Percentiles rank a stretch among this genome's conserved stretches.
Conservation (phyloP, 2,329 filamentous ascomycete genomes). For the Aspergillus novofumigatus region DNA sequence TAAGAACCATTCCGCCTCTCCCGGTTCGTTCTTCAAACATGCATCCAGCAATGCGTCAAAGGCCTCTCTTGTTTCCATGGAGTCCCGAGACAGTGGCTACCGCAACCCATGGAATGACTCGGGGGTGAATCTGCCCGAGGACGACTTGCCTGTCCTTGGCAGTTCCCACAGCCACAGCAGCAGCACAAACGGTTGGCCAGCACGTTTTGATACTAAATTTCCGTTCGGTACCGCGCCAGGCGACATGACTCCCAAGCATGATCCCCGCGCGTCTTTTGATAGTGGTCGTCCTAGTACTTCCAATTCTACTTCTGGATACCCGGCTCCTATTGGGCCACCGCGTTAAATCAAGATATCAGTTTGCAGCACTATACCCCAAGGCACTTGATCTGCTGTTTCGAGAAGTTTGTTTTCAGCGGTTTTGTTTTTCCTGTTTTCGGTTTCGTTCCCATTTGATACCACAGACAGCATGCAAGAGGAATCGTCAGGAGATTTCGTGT, state of each 20-base stretch:
- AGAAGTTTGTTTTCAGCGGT: slow-evolving; percentile 18
- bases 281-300: slow-evolving; percentile 90
- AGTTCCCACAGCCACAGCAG: slow-evolving; percentile 61
- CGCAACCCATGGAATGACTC: slow-evolving; percentile 98
- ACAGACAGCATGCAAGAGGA: slow-evolving; percentile 18
- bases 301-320: slow-evolving; percentile 97
- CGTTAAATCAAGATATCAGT: slow-evolving; percentile 62
- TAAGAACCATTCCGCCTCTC: slow-evolving; percentile 87
- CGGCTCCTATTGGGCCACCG: slow-evolving; percentile 84
- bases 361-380: slow-evolving; percentile 45
- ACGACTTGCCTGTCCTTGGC: slow-evolving; percentile 58
- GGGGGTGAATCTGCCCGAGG: slow-evolving; percentile 87
- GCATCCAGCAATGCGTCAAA: slow-evolving; percentile 87
- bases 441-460: slow-evolving; percentile 35
- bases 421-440: slow-evolving; percentile 41
- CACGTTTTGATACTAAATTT: slow-evolving; percentile 60
- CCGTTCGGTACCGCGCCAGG: slow-evolving; percentile 63
- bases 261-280: slow-evolving; percentile 78
- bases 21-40: slow-evolving; percentile 85
- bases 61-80: slow-evolving; percentile 91
- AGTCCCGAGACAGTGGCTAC: slow-evolving; percentile 91
- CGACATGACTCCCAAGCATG: slow-evolving; percentile 79
- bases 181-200: slow-evolving; percentile 47
- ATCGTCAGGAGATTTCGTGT: slow-evolving; percentile 4
- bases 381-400: slow-evolving; percentile 16